phyloP scores from a whole-genome alignment of 2,329 filamentous ascomycete genomes.

The Neofusicoccum kwambonambiense region DNA sequence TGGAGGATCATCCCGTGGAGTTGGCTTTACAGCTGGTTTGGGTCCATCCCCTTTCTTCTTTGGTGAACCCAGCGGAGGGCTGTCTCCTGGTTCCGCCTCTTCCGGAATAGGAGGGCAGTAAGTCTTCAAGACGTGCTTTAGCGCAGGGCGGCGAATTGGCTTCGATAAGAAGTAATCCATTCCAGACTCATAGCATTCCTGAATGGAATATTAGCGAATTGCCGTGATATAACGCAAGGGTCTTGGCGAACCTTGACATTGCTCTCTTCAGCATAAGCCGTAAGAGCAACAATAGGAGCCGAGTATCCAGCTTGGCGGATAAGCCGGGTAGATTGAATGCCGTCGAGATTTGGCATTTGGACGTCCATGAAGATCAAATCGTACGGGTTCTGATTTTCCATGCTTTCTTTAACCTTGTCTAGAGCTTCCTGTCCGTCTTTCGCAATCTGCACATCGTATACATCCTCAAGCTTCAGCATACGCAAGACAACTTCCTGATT shows the following conservation, averaged over 20 bases:
- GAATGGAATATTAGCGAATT: conserved; percentile 19
- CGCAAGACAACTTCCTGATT: conserved; percentile 53
- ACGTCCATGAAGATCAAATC: conserved; percentile 96
- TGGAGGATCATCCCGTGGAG: neutral
- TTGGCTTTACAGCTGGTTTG: neutral
- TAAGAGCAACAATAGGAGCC: conserved; percentile 85
- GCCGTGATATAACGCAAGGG: conserved; percentile 14
- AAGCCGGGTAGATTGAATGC: conserved; percentile 78
- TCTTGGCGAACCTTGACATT: conserved; percentile 71
- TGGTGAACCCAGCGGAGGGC: neutral
- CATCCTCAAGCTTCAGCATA: conserved; percentile 72
- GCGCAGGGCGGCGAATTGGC: conserved; percentile 74
- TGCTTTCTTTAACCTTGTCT: conserved; percentile 78
- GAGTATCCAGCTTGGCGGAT: conserved; percentile 85
- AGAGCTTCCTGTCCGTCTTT: conserved; percentile 76
- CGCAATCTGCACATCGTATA: conserved; percentile 86
- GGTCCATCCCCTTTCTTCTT: neutral
- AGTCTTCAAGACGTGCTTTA: conserved; percentile 81
- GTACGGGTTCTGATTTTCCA: conserved; percentile 70
- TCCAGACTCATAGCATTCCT: conserved; percentile 70
- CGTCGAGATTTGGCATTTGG: conserved; percentile 91
- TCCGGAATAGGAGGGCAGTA: conserved; percentile 80
- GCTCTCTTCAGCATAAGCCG: conserved; percentile 85
- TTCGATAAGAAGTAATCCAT: conserved; percentile 87
- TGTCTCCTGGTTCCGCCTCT: conserved; percentile 45